These are phyloP conservation scores for Exophiala alcalophila DNA, from an alignment of 2,329 filamentous ascomycete species.

Conservation along the genomic window DNA sequence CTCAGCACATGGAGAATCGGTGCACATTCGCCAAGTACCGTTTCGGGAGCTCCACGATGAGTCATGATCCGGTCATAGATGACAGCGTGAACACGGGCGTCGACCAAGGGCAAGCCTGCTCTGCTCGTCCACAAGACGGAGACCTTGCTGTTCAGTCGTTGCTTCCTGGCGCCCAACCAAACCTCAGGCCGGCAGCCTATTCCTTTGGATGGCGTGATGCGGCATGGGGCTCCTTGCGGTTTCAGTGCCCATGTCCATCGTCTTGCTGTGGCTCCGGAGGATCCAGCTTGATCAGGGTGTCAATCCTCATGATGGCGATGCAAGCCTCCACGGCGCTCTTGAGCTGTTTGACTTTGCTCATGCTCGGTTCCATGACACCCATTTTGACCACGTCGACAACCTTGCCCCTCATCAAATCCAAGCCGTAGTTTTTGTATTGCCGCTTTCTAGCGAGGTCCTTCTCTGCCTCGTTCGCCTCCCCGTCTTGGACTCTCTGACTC, in stretches of 20 bases:
- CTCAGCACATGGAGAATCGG: no score
- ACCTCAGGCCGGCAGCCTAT: no score
- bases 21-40: no score
- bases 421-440: conserved; percentile 97
- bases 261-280: conserved; percentile 70
- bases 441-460: conserved; percentile 90
- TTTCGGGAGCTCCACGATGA: no score
- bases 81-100: no score
- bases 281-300: conserved; percentile 97
- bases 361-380: conserved; percentile 91
- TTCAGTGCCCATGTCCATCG: conserved; percentile 61
- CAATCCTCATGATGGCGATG: conserved; percentile 98
- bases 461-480: conserved; percentile 73
- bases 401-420: conserved; percentile 84
- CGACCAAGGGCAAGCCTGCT: no score
- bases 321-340: conserved; percentile 98
- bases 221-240: background rate
- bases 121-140: no score
- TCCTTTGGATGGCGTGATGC: background rate
- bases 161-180: no score
- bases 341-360: conserved; percentile 97
- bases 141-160: no score
- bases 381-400: conserved; percentile 92
- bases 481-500: conserved; percentile 85
- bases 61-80: no score